Percentiles rank a stretch among this genome's conserved stretches.
Evolutionary conservation across 768 basidiomycete genomes (phyloP).

Genomic region (Agrocybe praecox): DNA sequence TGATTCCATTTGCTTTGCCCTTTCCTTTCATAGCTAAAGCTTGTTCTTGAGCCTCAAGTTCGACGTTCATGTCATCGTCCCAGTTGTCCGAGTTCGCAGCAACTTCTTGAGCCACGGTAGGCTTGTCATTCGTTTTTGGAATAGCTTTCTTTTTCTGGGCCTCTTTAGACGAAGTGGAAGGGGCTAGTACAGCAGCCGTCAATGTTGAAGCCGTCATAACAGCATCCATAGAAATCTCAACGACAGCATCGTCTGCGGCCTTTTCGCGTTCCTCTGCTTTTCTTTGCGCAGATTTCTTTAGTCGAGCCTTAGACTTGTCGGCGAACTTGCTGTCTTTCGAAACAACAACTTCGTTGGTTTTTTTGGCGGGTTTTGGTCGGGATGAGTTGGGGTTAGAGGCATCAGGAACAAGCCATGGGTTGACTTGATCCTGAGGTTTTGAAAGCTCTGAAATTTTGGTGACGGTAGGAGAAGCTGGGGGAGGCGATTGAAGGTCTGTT

Average conservation of each 20-base stretch:
- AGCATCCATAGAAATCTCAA: conserved; percentile 73
- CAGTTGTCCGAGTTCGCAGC: conserved; percentile 48
- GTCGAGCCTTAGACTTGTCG: conserved; percentile 72
- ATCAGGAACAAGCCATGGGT: conserved; percentile 79
- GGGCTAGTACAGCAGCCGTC: conserved; percentile 35
- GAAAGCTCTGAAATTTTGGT: conserved; percentile 14
- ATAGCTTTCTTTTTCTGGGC: conserved; percentile 11
- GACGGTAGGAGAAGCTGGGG: conserved; percentile 30
- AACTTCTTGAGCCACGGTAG: conserved; percentile 48
- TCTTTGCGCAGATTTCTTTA: conserved; percentile 68
- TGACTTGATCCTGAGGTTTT: conserved; percentile 33
- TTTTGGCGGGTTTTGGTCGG: conserved; percentile 53
- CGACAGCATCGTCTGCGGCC: conserved; percentile 70
- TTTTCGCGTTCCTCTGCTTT: conserved; percentile 57
- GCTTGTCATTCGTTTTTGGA: conserved; percentile 28
- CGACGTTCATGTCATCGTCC: conserved; percentile 53
- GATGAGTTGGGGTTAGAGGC: conserved; percentile 18
- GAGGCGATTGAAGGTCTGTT: conserved; percentile 46
- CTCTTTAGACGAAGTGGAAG: conserved; percentile 26
- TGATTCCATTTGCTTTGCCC: conserved; percentile 46
- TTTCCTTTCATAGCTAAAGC: conserved; percentile 42
- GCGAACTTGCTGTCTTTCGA: conserved; percentile 62
- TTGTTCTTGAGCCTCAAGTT: conserved; percentile 71
- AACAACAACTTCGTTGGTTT: conserved; percentile 73
- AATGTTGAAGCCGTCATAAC: conserved; percentile 44